Evolutionary conservation across 345 rosid species (phyloP), one percentile per base, ranked within the genome.

Genomic region (Conringia planisiliqua): DNA sequence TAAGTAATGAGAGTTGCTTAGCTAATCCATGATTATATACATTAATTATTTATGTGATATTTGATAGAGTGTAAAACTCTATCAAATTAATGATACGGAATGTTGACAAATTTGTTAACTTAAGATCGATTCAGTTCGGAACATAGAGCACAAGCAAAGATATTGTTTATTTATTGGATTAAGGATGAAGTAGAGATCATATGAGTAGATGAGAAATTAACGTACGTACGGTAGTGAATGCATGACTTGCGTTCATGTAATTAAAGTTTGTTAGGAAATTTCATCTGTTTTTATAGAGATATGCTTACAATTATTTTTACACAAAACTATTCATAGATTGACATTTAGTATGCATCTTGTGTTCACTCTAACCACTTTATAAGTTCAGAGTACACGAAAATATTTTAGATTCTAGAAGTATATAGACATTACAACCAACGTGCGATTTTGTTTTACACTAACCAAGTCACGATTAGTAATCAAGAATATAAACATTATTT

Each of bases 161-260:
- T 54, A 56, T 1, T 58, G 66, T 46, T 74, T 26, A 30, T 47
- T 66, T 58, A 58, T 58, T 51, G 14, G 62, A 61, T 24, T 44
- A 70, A 54, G 27, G 58, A 70, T 55, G 4, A 59, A 46, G 12
- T 66, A 61, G 7, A 40, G 68, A 17, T n/a, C 51, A 54, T 64
- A 48, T 10, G 24, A 71, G 77, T 71, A 39, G 81, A 71, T 77
- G 3, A 30, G 81, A 77, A 71, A 39, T 65, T 66, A 32, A 71
- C 40, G 63, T 66, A 48, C 65, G 76, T 39, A 71, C 77, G 71
- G 61, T 71, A 65, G 39, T 70, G 73, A 63, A 39, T 64, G 39
- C 67, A 64, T 77, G 56, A 78, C 77, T 78, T 71, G 62, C 24
- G 35, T 71, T 66, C 46, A 57, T 64, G 62, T 47, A 48, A 65